Evolutionary conservation across 306 rosid species (phyloP), one percentile per base, ranked within the genome.

Genomic region (Sindora glabra): DNA sequence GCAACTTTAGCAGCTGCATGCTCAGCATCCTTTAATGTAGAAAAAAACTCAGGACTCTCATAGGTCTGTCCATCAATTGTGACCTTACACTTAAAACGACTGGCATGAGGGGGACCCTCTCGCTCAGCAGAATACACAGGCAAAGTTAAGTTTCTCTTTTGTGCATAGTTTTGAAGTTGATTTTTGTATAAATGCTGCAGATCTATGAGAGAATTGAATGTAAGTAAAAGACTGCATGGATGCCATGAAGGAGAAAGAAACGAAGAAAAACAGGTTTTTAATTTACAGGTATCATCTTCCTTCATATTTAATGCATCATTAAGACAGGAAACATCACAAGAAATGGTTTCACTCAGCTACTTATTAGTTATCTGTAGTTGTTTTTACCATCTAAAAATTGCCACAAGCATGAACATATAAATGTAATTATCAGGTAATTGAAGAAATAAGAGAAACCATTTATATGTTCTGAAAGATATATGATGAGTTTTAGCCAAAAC

Each of bases 1-100:
- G 99, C 99, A 57, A 67, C 56, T 78, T 77, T 80, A 38, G 99
- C 99, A 58, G 85, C 95, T 23, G 95, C 94, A 77, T 84, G 75
- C 53, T 92, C 96, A 48, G 99, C 99, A 48, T 84, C 95, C 89
- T 89, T 92, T 44, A 80, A 22, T 21, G 83, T 79, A 38, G 77
- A 26, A 44, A 62, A 77, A 67, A 68, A 83, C 8, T 73, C 81
- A 27, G 65, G 70, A 75, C 90, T 74, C 78, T 66, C 82, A 48
- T 51, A 92, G 1, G 81, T 80, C 18, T 72, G 76, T 75, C 83
- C 95, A 56, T 62, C 83, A 44, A 92, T 21, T 32, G 82, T 81
- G 34, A 92, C 95, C 41, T 56, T 83, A 71, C 90, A 76, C 64
- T 70, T 82, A 69, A 86, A 92, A 53, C 76, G 90, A 22, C 71